Evolutionary conservation across 208 protist genomes (phyloP), one percentile per base, ranked within the genome.

Genomic region (Kentomonas sorsogonicus): DNA sequence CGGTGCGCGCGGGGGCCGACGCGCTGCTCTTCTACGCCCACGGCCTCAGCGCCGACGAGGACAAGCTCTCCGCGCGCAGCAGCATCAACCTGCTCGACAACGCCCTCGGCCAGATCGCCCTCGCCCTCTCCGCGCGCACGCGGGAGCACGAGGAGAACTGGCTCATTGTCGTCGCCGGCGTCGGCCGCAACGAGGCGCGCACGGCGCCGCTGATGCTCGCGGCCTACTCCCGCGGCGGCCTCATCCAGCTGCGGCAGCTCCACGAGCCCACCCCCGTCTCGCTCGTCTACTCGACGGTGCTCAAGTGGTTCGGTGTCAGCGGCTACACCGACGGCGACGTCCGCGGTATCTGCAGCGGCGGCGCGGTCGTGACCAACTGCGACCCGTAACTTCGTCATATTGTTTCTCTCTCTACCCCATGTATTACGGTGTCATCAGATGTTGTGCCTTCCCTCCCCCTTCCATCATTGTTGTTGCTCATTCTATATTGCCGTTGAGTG

Each of bases 11-110:
- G 18, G 63, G 70, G 6, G 79, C 63, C 0, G 76, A 89, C 60
- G 52, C 74, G 26, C n/a, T 89, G 29, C 88, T 86, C 56, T 65
- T 83, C 18, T 79, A 93, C 54, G 4, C 73, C n/a, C 50, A 67
- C 48, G 18, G 30, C 36, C 56, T 77, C 9, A 30, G 26, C 23
- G 69, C 63, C 20, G 27, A 61, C 3, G 54, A 73, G 36, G 53
- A 34, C 34, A 51, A 48, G 11, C 61, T 71, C 39, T 38, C 59
- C 46, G 33, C 53, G 45, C 76, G 58, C 51, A 88, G 82, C 57
- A 64, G 79, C 22, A 66, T 87, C 51, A 87, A 86, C 56, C 63
- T 91, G 31, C 62, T 93, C 27, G 86, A 93, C 57, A 59, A 72
- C 23, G 58, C 69, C 1, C 40, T 93, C 4, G 80, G 80, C 31